A percentile compares a stretch with the other conserved stretches of the same genome.
These are phyloP conservation scores for Cucurbita pepo DNA, from an alignment of 306 rosid species.

Conservation along the genomic window DNA sequence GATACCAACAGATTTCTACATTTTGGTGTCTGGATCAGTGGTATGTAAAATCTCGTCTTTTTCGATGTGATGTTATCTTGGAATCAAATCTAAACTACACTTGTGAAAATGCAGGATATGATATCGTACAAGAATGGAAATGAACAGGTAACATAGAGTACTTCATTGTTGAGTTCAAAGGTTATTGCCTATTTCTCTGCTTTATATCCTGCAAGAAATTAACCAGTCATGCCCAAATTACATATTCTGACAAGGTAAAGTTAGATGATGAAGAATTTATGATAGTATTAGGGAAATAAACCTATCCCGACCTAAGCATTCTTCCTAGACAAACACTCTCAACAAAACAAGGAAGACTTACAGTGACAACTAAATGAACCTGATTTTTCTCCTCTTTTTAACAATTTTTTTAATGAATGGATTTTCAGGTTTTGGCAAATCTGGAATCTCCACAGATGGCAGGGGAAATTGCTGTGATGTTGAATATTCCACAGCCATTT, in stretches of 20 bases:
- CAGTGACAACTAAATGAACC: neutral
- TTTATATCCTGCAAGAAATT: neutral
- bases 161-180: constrained; percentile 1
- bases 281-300: neutral
- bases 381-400: neutral
- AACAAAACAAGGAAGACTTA: neutral
- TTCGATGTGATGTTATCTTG: constrained; percentile 1
- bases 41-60: constrained; percentile 24
- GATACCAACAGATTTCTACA: constrained; percentile 62
- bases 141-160: constrained; percentile 45
- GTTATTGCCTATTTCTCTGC: neutral
- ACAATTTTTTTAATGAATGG: constrained; percentile 1
- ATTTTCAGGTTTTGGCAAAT: constrained; percentile 41
- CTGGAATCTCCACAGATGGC: constrained; percentile 52
- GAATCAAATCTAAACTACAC: constrained; percentile 8
- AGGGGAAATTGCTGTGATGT: constrained; percentile 69
- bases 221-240: neutral
- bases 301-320: neutral
- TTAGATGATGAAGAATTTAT: neutral
- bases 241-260: neutral
- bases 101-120: constrained; percentile 51
- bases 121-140: constrained; percentile 49
- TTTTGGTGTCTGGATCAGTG: constrained; percentile 66
- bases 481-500: constrained; percentile 72
- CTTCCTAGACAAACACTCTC: neutral